Conservation (phyloP, 345 rosid genomes). For the Populus tremula region DNA sequence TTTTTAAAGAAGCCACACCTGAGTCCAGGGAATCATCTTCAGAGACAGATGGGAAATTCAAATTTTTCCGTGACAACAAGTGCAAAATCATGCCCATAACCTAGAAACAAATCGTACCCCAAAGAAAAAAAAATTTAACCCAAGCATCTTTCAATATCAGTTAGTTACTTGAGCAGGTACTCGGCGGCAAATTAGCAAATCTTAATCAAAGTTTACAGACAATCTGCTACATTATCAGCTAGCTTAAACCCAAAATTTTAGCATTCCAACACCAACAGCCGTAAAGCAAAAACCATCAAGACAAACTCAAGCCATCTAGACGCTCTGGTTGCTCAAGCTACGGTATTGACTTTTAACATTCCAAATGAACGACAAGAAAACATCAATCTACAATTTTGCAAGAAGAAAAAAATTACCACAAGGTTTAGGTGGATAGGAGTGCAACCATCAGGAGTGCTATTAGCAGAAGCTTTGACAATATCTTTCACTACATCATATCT, state of each 20-base stretch:
- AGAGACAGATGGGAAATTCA: not conserved
- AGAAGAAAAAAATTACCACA: constrained; percentile 53
- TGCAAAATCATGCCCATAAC: not conserved
- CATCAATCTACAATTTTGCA: not conserved
- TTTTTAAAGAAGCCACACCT: not conserved
- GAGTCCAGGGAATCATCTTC: not conserved
- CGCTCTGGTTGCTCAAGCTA: not conserved
- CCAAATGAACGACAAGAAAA: not conserved
- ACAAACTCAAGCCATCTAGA: too few species aligned
- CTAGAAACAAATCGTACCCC: not conserved
- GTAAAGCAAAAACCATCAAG: too few species aligned
- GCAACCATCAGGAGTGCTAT: constrained; percentile 54
- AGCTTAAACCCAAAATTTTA: not conserved
- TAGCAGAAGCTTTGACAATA: constrained; percentile 36
- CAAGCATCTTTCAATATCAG: not conserved
- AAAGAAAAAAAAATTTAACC: not conserved
- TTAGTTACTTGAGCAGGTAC: not conserved
- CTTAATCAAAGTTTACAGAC: not conserved
- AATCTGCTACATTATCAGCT: not conserved
- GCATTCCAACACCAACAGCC: not conserved
- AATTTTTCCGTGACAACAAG: not conserved
- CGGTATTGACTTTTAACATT: not conserved
- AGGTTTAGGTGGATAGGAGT: constrained; percentile 83
- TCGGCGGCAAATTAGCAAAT: not conserved
- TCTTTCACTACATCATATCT: constrained; percentile 69